These are phyloP conservation scores for Paraconiothyrium brasiliense DNA, from an alignment of 2,329 filamentous ascomycete species.

Conservation along the genomic window DNA sequence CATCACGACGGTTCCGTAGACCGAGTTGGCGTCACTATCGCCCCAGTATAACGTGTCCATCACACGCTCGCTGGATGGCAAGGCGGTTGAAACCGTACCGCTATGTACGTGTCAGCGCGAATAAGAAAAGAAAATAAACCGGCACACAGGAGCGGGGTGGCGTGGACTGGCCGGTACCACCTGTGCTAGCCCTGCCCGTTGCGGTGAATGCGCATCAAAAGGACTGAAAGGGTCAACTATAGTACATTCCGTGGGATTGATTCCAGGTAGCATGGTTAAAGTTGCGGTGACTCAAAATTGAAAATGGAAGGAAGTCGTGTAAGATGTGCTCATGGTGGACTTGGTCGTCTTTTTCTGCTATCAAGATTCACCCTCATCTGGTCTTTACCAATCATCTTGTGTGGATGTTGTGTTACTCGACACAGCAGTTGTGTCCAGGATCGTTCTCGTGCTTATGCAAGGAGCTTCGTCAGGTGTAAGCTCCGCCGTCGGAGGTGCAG, in stretches of 20 bases:
- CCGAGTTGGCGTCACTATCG: neutral
- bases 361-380: neutral
- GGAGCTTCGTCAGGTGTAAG: no score
- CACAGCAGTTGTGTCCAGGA: no score
- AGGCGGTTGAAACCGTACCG: neutral
- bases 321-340: neutral
- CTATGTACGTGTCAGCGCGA: neutral
- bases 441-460: no score
- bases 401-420: no score
- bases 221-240: neutral
- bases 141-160: neutral
- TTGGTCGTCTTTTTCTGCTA: neutral
- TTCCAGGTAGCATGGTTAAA: neutral
- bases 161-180: neutral
- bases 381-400: no score
- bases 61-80: neutral
- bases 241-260: neutral
- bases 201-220: neutral
- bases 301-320: neutral
- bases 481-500: no score
- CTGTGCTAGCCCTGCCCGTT: neutral
- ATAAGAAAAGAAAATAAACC: neutral
- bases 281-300: neutral
- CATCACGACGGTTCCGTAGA: neutral
- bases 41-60: neutral